Evolutionary conservation across 139 green algal species (phyloP), one percentile per base, ranked within the genome.

Genomic region (Edaphochlamys debaryana): DNA sequence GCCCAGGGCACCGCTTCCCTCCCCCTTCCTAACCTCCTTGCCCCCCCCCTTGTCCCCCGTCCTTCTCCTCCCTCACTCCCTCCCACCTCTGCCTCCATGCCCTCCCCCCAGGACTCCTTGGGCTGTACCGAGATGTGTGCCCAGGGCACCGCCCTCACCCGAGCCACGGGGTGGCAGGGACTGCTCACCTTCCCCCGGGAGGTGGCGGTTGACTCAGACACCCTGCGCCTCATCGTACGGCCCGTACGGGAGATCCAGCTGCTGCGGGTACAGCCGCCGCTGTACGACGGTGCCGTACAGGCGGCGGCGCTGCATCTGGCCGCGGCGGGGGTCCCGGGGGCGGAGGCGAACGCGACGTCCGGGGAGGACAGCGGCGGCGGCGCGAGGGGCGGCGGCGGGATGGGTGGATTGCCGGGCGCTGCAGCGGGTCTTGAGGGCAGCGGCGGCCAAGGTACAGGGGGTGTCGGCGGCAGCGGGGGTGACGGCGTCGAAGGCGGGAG

Each of bases 41-140:
- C 45, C 45, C 9, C 45, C 45, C 13, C 45, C 45, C 11, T 13
- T 9, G 11, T 9, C 45, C 13, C 11, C 9, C 7, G 63, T 4
- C 63, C 54, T 63, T 15, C 54, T 30, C 11, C 30, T 4, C 54
- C 54, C 54, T 20, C 23, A 15, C 54, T 20, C 54, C 36, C 20
- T 3, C 29, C 34, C 36, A n/a, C n/a, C n/a, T n/a, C n/a, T n/a
- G n/a, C n/a, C n/a, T n/a, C n/a, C n/a, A n/a, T n/a, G n/a, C n/a
- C n/a, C n/a, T 3, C 34, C 32, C 37, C 67, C 36, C 79, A 92
- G 89, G 87, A 89, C 29, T 71, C 70, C 11, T 32, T 75, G 13
- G 83, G 83, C 41, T 92, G 89, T 67, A 82, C 41, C 29, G 86
- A 89, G 66, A 38, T 88, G 79, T 92, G 89, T 67, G 85, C 63